Conservation (phyloP, 164 flowering plant genomes). For the Taxillus chinensis region DNA sequence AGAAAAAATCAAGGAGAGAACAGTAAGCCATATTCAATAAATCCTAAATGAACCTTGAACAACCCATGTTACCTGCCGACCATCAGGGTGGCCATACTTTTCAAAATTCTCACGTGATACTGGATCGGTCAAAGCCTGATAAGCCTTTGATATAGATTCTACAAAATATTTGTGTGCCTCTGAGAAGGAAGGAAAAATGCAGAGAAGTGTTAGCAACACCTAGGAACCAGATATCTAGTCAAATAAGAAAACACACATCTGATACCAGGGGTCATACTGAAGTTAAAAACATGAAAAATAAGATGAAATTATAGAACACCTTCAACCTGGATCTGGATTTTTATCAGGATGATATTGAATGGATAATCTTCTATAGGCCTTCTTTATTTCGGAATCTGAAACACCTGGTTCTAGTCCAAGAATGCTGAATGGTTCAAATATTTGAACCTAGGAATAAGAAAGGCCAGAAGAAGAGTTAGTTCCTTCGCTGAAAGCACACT, state of each 20-base stretch:
- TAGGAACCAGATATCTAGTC: neutral
- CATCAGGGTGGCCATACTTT: constrained; percentile 99
- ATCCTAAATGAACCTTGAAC: neutral
- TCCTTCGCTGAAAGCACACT: neutral
- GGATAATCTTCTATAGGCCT: constrained; percentile 88
- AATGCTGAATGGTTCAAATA: constrained; percentile 83
- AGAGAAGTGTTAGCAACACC: constrained; percentile 5
- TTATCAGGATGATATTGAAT: constrained; percentile 98
- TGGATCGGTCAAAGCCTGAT: constrained; percentile 95
- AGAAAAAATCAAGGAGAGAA: neutral
- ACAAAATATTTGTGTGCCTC: constrained; percentile 89
- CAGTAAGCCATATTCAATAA: neutral
- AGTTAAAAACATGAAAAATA: neutral
- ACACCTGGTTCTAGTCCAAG: constrained; percentile 85
- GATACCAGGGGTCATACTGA: neutral
- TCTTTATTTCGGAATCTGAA: constrained; percentile 85
- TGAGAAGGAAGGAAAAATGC: constrained; percentile 21
- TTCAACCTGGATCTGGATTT: constrained; percentile 98
- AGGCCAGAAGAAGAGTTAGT: constrained; percentile 2
- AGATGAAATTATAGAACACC: constrained; percentile 17
- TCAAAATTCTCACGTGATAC: constrained; percentile 90
- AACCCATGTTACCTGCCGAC: constrained; percentile 61
- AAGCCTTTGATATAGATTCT: constrained; percentile 92
- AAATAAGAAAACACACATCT: too few relatives aligned
- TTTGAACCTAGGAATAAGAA: constrained; percentile 39